Conservation (phyloP, 2,329 filamentous ascomycete genomes). For the Botrytis tulipae region DNA sequence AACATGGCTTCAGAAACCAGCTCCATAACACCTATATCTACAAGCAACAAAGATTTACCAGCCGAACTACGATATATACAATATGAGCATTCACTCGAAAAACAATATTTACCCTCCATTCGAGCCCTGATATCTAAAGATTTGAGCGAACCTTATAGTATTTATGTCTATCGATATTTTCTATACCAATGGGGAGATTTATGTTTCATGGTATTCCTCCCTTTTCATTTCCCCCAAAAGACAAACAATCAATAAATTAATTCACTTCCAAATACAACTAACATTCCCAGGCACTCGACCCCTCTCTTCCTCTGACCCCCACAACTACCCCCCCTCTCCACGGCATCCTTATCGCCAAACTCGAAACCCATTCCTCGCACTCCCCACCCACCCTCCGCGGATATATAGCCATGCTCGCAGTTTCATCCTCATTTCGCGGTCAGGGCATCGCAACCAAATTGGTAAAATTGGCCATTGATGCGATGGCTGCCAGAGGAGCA, state of each 20-base stretch:
- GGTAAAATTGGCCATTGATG: constrained; percentile 86
- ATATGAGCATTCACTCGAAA: constrained; percentile 60
- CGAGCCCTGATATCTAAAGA: constrained; percentile 92
- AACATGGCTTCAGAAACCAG: constrained; percentile 23
- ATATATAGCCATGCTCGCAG: constrained; percentile 99
- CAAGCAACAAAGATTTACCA: constrained; percentile 37
- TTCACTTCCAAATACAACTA: background rate
- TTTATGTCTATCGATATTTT: constrained; percentile 98
- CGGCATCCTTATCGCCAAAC: constrained; percentile 91
- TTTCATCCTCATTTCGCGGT: constrained; percentile 74
- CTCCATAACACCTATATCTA: background rate
- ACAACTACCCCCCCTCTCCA: constrained; percentile 61
- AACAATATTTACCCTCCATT: constrained; percentile 76
- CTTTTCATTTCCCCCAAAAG: background rate
- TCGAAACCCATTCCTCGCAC: constrained; percentile 84
- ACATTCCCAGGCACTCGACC: constrained; percentile 54
- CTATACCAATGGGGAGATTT: constrained; percentile 96
- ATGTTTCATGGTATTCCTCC: constrained; percentile 76
- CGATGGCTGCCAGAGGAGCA: constrained; percentile 79
- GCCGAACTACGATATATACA: constrained; percentile 57
- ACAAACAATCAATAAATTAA: background rate
- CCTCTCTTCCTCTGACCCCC: constrained; percentile 32
- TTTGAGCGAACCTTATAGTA: constrained; percentile 96
- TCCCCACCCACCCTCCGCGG: constrained; percentile 73
- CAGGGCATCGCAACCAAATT: constrained; percentile 84